These are phyloP conservation scores for Neofusicoccum parvum DNA, from an alignment of 2,329 filamentous ascomycete species.

Conservation along the genomic window DNA sequence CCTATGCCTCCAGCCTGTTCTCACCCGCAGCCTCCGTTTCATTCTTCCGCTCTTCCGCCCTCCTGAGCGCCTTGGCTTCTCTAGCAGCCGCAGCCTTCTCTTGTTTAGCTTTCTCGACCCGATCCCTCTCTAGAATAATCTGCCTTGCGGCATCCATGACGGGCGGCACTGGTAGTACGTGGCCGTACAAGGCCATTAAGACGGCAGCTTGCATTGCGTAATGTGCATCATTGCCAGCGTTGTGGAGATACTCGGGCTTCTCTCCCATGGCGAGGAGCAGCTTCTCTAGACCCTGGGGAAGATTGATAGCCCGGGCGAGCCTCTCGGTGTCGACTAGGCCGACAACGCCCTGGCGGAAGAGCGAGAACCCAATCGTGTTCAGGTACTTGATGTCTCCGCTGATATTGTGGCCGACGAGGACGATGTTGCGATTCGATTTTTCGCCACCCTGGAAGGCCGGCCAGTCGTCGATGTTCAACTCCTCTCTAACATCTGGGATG, in stretches of 20 bases:
- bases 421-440: conserved; percentile 44
- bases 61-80: background rate
- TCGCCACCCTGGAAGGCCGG: too few relatives aligned
- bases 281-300: conserved; percentile 56
- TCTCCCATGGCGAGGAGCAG: conserved; percentile 69
- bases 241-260: conserved; percentile 69
- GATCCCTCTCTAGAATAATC: background rate
- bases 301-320: conserved; percentile 2
- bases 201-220: conserved; percentile 78
- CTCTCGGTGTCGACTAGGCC: conserved; percentile 36
- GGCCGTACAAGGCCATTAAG: conserved; percentile 14
- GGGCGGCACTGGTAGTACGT: background rate
- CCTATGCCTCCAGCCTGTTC: too few relatives aligned
- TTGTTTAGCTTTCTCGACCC: too few relatives aligned
- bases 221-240: conserved; percentile 81
- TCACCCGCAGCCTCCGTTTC: too few relatives aligned
- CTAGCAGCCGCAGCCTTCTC: too few relatives aligned
- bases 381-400: conserved; percentile 70
- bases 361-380: conserved; percentile 52
- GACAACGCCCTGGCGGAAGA: conserved; percentile 63
- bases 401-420: conserved; percentile 79
- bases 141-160: background rate
- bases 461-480: conserved; percentile 23
- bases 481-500: conserved; percentile 22
- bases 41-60: too few relatives aligned